A percentile compares a stretch with the other conserved stretches of the same genome.
Evolutionary conservation across 192 early-diverging fungal genomes (phyloP).

Genomic region (Cladochytrium replicatum): DNA sequence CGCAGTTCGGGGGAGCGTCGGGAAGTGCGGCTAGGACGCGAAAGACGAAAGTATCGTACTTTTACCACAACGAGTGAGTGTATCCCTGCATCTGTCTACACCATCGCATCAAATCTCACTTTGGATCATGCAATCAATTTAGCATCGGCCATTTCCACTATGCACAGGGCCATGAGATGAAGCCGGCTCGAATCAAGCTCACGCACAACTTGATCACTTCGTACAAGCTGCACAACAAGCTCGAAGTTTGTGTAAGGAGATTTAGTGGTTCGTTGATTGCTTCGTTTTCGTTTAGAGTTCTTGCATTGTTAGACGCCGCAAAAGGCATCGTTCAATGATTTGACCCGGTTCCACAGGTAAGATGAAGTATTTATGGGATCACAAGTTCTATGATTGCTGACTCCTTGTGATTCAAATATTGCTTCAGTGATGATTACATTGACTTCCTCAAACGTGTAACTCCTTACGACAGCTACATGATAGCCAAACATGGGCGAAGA

Average conservation of each 20-base stretch:
- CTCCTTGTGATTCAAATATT: too few relatives aligned
- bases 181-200: constrained; percentile 83
- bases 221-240: constrained; percentile 83
- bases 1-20: too few relatives aligned
- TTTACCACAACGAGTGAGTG: not conserved
- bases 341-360: constrained; percentile 89
- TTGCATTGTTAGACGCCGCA: constrained; percentile 46
- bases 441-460: constrained; percentile 78
- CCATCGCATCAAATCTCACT: not conserved
- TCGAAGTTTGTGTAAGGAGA: constrained; percentile 58
- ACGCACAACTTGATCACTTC: constrained; percentile 89
- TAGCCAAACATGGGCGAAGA: constrained; percentile 30
- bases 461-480: constrained; percentile 37
- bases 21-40: too few relatives aligned
- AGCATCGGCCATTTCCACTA: constrained; percentile 46
- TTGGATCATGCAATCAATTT: constrained; percentile 14
- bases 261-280: too few relatives aligned
- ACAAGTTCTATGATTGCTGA: too few relatives aligned
- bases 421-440: constrained; percentile 90
- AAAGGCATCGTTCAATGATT: constrained; percentile 75
- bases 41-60: not conserved
- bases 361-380: too few relatives aligned
- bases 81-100: not conserved
- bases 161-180: constrained; percentile 45
- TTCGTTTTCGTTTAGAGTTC: too few relatives aligned